Evolutionary conservation across 2,329 filamentous ascomycete species (phyloP).

Genomic region (Cordyceps militaris): DNA sequence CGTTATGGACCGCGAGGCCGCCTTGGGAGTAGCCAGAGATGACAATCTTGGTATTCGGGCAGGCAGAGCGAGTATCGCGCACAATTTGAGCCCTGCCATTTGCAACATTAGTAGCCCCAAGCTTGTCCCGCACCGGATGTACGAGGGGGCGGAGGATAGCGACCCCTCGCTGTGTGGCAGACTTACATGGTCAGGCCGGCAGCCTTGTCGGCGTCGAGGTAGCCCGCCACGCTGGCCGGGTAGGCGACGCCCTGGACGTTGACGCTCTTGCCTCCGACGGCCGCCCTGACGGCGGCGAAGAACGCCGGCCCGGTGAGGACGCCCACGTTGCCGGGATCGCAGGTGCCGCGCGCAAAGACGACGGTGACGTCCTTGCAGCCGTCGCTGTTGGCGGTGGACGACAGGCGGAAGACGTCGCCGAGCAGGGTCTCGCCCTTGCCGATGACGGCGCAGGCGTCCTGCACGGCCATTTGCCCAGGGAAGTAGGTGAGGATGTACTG

Average conservation of each 20-base stretch:
- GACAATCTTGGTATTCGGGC: conserved; percentile 14
- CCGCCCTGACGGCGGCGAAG: conserved; percentile 18
- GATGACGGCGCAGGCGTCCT: conserved; percentile 15
- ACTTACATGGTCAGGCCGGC: conserved; percentile 21
- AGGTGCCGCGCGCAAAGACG: conserved; percentile 25
- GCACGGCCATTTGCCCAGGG: conserved; percentile 14
- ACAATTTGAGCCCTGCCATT: conserved; percentile 26
- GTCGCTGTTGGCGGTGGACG: conserved; percentile 13
- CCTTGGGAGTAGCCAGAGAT: conserved; percentile 25
- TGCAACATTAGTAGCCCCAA: no score
- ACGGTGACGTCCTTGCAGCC: conserved; percentile 23
- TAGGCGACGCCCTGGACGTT: conserved; percentile 24
- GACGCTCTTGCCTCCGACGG: conserved; percentile 15
- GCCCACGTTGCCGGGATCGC: conserved; percentile 25
- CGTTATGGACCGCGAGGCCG: conserved; percentile 22
- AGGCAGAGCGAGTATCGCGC: conserved; percentile 21
- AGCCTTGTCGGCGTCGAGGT: conserved; percentile 17
- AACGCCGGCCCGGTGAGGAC: conserved; percentile 23
- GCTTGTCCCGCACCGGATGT: no score
- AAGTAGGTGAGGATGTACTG: conserved; percentile 12
- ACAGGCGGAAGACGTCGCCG: conserved; percentile 15
- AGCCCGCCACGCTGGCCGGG: conserved; percentile 22
- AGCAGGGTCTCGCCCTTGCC: conserved; percentile 13
- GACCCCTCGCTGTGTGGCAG: no score
- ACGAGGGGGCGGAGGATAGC: no score